phyloP scores from a whole-genome alignment of 495 filamentous ascomycete genomes.

The Astrothelium macrocarpum region DNA sequence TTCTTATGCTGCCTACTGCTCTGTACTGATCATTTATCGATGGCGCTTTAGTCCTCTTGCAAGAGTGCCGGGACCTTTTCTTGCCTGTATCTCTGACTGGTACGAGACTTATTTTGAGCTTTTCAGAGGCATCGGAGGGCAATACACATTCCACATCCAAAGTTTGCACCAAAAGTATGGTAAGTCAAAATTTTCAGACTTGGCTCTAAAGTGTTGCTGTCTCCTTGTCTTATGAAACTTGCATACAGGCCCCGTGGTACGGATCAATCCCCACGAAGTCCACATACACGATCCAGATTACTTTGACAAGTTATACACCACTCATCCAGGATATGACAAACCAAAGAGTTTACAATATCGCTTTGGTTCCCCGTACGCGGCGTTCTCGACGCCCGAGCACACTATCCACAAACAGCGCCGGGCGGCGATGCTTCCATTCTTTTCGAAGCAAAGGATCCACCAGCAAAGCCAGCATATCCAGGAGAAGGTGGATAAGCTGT shows the following conservation, averaged over 20 bases:
- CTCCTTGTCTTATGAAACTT: neutral
- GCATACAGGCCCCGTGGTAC: constrained; percentile 24
- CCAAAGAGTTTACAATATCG: constrained; percentile 10
- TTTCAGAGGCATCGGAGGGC: constrained; percentile 7
- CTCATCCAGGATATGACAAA: constrained; percentile 14
- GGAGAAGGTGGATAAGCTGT: constrained; percentile 35
- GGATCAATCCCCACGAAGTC: constrained; percentile 28
- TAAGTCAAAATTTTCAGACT: neutral
- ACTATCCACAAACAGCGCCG: constrained; percentile 41
- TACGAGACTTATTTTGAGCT: constrained; percentile 26
- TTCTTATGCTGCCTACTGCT: no score
- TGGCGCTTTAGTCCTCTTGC: constrained; percentile 22
- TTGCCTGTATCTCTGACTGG: constrained; percentile 21
- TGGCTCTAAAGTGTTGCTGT: neutral
- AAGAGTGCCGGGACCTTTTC: constrained; percentile 17
- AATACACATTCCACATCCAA: constrained; percentile 16
- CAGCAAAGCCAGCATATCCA: constrained; percentile 38
- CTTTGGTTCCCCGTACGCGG: constrained; percentile 8
- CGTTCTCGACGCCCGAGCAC: constrained; percentile 20
- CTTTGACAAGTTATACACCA: constrained; percentile 18
- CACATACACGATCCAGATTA: constrained; percentile 25
- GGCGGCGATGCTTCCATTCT: constrained; percentile 37
- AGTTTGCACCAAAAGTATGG: constrained; percentile 19
- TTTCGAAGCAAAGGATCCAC: constrained; percentile 41
- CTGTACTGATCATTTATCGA: constrained; percentile 16